Percentiles rank a stretch among this genome's conserved stretches.
Conservation (phyloP, 2,329 filamentous ascomycete genomes). For the Colletotrichum simmondsii region DNA sequence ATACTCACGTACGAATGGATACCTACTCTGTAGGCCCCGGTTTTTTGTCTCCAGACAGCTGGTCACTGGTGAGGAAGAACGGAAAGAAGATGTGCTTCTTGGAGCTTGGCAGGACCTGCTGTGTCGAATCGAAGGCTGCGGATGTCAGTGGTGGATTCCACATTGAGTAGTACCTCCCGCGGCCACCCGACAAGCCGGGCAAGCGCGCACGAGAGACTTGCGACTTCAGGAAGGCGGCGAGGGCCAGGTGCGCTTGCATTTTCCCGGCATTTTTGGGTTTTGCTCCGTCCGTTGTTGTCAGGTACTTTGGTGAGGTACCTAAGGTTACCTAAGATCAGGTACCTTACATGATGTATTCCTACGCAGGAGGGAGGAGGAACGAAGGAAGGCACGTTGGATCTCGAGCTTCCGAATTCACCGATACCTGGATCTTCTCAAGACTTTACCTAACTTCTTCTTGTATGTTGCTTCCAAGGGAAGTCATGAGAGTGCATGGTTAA, state of each 20-base stretch:
- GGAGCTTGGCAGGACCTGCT: constrained; percentile 17
- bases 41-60: not conserved
- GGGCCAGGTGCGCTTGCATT: not conserved
- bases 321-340: no score
- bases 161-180: constrained; percentile 16
- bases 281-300: not conserved
- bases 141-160: constrained; percentile 23
- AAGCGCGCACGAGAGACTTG: constrained; percentile 23
- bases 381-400: not conserved
- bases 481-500: not conserved
- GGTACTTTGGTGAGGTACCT: not conserved
- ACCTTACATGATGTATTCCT: no score
- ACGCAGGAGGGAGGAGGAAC: not conserved
- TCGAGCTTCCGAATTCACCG: not conserved
- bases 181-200: constrained; percentile 27
- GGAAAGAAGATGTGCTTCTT: not conserved
- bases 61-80: not conserved
- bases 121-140: constrained; percentile 6
- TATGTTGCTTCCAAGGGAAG: no score
- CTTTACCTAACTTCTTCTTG: not conserved
- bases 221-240: constrained; percentile 27
- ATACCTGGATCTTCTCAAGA: not conserved
- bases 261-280: not conserved
- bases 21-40: not conserved
- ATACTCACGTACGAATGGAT: no score